Evolutionary conservation across 1,284 basidiomycete genomes (phyloP), one percentile per base, ranked within the genome.

Genomic region (Volvariella surrecta): DNA sequence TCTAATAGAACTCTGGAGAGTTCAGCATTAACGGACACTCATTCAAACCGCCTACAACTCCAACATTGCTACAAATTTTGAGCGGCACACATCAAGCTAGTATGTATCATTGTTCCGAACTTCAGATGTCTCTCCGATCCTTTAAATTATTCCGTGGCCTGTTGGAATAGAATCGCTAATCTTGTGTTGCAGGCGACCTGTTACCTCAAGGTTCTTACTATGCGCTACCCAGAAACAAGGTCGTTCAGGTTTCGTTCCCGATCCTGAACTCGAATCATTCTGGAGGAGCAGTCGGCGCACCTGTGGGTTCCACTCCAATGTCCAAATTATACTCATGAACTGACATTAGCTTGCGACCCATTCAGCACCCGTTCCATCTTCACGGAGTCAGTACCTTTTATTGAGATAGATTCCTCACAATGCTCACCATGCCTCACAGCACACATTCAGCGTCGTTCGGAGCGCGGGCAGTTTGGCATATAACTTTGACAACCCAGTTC

Each of bases 11-110:
- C 13, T 6, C 34, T 35, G 34, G 34, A 15, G 2, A 46, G 16
- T 71, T 64, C 52, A 55, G 42, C 13, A 50, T 73, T 44, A 72
- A 70, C 44, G 59, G 58, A 22, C 53, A 49, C 28, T 47, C 57
- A 13, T 76, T 59, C 48, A 51, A 44, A 10, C 57, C 64, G 10
- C 71, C 72, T 1, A 60, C 58, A 6, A 53, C 64, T 0, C 73
- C 73, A 0, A 66, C 74, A 1, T 60, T 76, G 39, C 58, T 74
- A 19, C 73, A 75, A 45, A 69, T 75, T 37, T 56, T 76, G 37
- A 45, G 64, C 37, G 70, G 71, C 4, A 58, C 63, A 7, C 52
- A 52, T 32, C 53, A 56, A 39, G 61, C 66, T 44, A 54, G 6
- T 55, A 63, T 20, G 54, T 15, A 3, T 54, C 8, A n/a, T 19